A percentile compares a stretch with the other conserved stretches of the same genome.
These are phyloP conservation scores for Paralagenidium karlingii DNA, from an alignment of 352 stramenopile species.

Conservation along the genomic window DNA sequence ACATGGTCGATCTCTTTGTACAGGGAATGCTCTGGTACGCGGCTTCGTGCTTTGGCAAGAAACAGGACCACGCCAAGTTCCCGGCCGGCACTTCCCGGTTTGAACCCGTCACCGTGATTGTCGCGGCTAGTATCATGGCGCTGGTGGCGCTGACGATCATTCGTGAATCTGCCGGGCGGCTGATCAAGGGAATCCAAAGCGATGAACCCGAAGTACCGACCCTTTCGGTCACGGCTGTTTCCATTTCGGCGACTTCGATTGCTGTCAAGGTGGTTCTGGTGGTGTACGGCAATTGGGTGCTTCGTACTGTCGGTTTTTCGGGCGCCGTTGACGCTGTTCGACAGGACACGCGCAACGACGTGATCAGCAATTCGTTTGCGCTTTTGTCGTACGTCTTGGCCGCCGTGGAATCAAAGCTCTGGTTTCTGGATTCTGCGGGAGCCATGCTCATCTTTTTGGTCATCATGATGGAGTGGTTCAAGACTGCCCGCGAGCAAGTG, in stretches of 20 bases:
- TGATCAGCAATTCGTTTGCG: slow-evolving; percentile 84
- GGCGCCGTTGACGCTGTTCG: slow-evolving; percentile 41
- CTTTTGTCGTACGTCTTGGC: slow-evolving; percentile 55
- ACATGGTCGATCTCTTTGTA: slow-evolving; percentile 87
- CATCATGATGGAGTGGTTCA: slow-evolving; percentile 89
- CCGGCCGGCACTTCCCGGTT: slow-evolving; percentile 82
- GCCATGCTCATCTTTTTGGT: slow-evolving; percentile 90
- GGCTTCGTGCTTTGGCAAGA: slow-evolving; percentile 76
- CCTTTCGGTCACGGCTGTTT: too few species aligned
- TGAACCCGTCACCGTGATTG: slow-evolving; percentile 88
- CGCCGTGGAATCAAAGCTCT: slow-evolving; percentile 30
- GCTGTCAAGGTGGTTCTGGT: too few species aligned
- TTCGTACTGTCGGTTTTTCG: too few species aligned
- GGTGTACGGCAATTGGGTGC: too few species aligned
- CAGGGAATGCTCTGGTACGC: slow-evolving; percentile 85
- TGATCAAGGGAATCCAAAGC: too few species aligned
- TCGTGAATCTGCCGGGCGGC: slow-evolving; percentile 30
- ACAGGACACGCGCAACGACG: slow-evolving; percentile 93
- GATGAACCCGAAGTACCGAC: too few species aligned
- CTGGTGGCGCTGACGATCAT: slow-evolving; percentile 79
- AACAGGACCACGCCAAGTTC: slow-evolving; percentile 83
- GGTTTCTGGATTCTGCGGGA: slow-evolving; percentile 87
- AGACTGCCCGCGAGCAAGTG: slow-evolving; percentile 88
- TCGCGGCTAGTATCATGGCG: slow-evolving; percentile 86
- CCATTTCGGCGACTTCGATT: too few species aligned